Evolutionary conservation across 164 flowering plant species (phyloP).

Genomic region (Annona squamosa): DNA sequence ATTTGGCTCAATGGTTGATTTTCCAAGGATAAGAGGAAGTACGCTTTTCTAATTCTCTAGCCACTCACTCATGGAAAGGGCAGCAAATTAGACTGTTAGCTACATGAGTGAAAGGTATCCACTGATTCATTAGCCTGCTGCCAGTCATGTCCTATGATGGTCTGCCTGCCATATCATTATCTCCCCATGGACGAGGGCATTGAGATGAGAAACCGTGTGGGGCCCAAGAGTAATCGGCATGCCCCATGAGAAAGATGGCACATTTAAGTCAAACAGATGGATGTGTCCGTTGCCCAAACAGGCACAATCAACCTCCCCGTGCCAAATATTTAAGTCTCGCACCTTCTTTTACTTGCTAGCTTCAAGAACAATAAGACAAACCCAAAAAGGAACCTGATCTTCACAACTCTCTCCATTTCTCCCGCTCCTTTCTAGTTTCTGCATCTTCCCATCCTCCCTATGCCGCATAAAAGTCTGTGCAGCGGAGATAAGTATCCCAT

Average conservation of each 20-base stretch:
- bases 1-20: too few relatives aligned
- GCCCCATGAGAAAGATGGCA: slow-evolving; percentile 18
- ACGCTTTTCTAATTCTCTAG: too few relatives aligned
- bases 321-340: not conserved
- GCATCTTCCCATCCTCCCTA: not conserved
- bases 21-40: too few relatives aligned
- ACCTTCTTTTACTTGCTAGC: not conserved
- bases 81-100: too few relatives aligned
- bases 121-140: too few relatives aligned
- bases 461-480: not conserved
- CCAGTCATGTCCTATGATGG: too few relatives aligned
- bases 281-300: slow-evolving; percentile 14
- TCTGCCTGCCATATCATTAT: not conserved
- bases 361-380: not conserved
- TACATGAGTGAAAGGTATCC: too few relatives aligned
- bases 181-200: not conserved
- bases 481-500: not conserved
- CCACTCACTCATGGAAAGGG: too few relatives aligned
- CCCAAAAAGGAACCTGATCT: not conserved
- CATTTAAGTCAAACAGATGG: slow-evolving; percentile 33
- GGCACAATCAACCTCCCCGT: not conserved
- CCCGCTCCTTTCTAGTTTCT: not conserved
- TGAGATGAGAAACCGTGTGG: slow-evolving; percentile 9
- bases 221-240: slow-evolving; percentile 24
- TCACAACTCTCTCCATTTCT: not conserved